Evolutionary conservation across 2,329 filamentous ascomycete genomes (phyloP), one percentile per base, ranked within the genome.

Genomic region (Nannizziopsis barbatae): DNA sequence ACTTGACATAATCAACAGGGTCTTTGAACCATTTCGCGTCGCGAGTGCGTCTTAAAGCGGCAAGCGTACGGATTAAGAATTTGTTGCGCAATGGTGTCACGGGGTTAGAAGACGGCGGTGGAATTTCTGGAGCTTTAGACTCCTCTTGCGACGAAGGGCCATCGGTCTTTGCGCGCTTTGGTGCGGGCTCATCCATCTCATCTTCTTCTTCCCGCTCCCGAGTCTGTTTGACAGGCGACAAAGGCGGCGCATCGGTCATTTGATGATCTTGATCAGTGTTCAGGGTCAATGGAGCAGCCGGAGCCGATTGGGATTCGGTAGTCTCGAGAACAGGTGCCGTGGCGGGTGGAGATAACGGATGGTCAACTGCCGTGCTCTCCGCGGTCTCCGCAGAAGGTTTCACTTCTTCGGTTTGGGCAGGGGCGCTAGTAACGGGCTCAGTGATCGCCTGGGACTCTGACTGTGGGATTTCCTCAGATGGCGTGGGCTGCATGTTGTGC

Each of bases 121-220:
- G 60, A 35, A 71, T 52, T 7, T 69, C 64, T 1, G 70, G 67
- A 10, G 69, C 62, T 55, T 73, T 72, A 57, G 71, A 70, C 37
- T 68, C 67, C 4, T 56, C 56, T 42, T 67, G 64, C 30, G 71
- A 69, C 1, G 58, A 53, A 15, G 68, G 67, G 38, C 73, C 70
- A 10, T 84, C 83, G 0, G 86, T 84, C 67, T 82, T 90, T 33
- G 85, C 79, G 20, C 89, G 81, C 71, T 95, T 95, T 1, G 87
- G 77, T 12, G 78, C 77, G 46, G 83, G 87, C 54, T 86, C 70
- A 15, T 73, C 71, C 14, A 55, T 57, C 10, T 53, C 69, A 54
- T 94, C 87, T 3, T 87, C 81, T 3, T 87, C 81, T 50, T 94
- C 87, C 11, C 89, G 81, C 56, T 82, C 83, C 9, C 86, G 80